Evolutionary conservation across 2,329 filamentous ascomycete genomes (phyloP).

Genomic region (Penicillium sp.): DNA sequence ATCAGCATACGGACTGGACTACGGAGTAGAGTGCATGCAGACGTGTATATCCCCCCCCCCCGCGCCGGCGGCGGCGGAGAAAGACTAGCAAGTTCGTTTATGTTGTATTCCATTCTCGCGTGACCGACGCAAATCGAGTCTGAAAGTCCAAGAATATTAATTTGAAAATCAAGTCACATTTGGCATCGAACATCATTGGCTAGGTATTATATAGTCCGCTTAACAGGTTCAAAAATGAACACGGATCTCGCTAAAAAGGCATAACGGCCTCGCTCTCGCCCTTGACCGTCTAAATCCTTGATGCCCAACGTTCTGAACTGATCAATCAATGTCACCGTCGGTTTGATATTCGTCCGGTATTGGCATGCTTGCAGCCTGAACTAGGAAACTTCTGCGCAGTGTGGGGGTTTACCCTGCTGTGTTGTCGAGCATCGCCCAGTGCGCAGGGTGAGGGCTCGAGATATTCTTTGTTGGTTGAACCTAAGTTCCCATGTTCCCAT

Average conservation of each 20-base stretch:
- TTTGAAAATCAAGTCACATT: neutral
- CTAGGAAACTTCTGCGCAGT: no score
- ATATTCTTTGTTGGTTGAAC: no score
- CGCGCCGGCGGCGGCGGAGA: no score
- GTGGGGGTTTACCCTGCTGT: no score
- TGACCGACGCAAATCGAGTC: neutral
- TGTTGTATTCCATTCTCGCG: no score
- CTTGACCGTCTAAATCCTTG: slow-evolving; percentile 1
- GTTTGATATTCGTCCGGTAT: neutral
- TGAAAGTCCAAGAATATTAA: neutral
- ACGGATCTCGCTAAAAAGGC: neutral
- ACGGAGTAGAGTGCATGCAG: neutral
- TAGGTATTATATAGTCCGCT: neutral
- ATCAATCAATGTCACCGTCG: neutral
- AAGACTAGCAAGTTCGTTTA: neutral
- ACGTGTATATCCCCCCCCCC: no score
- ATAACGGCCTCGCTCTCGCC: neutral
- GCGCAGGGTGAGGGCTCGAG: no score
- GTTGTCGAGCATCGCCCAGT: no score
- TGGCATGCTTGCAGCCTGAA: no score
- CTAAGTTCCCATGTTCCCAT: no score
- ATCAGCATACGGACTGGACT: neutral
- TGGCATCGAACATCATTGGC: neutral
- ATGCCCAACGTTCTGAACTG: slow-evolving; percentile 1
- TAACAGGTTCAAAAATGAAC: neutral